These are phyloP conservation scores for Clitopilus hobsonii DNA, from an alignment of 768 basidiomycete species.

Conservation along the genomic window DNA sequence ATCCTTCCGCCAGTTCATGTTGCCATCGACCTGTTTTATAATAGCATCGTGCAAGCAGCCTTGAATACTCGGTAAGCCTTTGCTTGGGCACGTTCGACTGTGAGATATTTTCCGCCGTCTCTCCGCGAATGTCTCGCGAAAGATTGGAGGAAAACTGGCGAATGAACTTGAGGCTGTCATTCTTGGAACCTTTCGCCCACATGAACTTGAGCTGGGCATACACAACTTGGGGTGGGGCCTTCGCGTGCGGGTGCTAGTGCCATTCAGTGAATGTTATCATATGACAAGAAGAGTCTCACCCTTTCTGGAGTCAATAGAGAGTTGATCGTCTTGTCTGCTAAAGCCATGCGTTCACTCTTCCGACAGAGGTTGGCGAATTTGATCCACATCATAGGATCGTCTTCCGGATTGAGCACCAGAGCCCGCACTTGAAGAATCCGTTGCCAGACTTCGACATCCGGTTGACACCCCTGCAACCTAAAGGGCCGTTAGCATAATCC, in stretches of 20 bases:
- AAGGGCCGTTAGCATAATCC: background rate
- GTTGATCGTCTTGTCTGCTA: conserved; percentile 96
- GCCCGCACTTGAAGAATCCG: conserved; percentile 94
- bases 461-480: conserved; percentile 92
- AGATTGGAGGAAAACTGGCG: conserved; percentile 78
- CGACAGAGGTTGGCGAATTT: conserved; percentile 98
- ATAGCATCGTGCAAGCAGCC: conserved; percentile 92
- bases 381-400: conserved; percentile 98
- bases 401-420: conserved; percentile 86
- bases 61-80: conserved; percentile 63
- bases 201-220: conserved; percentile 95
- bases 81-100: conserved; percentile 52
- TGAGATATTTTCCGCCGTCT: conserved; percentile 43
- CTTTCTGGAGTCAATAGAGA: conserved; percentile 78
- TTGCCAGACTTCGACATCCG: conserved; percentile 99
- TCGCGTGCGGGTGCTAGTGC: conserved; percentile 34
- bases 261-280: background rate
- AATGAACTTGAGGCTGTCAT: conserved; percentile 79
- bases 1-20: conserved; percentile 70
- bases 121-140: conserved; percentile 66
- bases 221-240: conserved; percentile 92
- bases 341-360: conserved; percentile 88
- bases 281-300: conserved; percentile 24
- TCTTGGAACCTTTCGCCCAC: conserved; percentile 82
- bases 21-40: conserved; percentile 98